Evolutionary conservation across 495 filamentous ascomycete species (phyloP), one percentile per base, ranked within the genome.

Genomic region (Astrothelium macrocarpum): DNA sequence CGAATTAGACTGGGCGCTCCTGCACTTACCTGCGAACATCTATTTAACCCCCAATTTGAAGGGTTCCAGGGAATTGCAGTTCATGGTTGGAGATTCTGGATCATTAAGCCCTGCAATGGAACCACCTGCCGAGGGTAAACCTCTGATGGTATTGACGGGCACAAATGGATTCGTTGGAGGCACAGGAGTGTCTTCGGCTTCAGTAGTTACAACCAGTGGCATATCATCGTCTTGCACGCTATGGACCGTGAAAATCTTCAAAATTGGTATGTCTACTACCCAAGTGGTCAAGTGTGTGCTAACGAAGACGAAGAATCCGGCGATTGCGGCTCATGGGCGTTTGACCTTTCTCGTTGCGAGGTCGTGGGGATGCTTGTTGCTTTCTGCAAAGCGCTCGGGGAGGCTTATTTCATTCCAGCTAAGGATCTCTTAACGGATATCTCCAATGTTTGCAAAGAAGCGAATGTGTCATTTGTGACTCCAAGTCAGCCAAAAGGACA

Each of bases 1-100:
- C n/a, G 45, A n/a, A 20, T n/a, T 49, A 49, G 45, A 49, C 45
- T 49, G 45, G 45, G 45, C 45, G 45, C 45, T 49, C 45, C n/a
- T 49, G 45, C 45, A 20, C 14, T 5, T 49, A 49, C 45, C 45
- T 49, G n/a, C n/a, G 11, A 49, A 20, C 5, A 12, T 20, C n/a
- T 49, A 5, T 20, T 12, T 49, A 20, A 16, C 11, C 5, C 14
- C 14, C n/a, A n/a, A 20, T 49, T 20, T 16, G 23, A n/a, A 49
- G 12, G 5, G 45, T 20, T n/a, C 45, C 23, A 5, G 5, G 45
- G 45, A 5, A 20, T n/a, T 49, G 18, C 14, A 49, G 10, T 16
- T 16, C 18, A 49, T 49, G 5, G 23, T 49, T 49, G 45, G 45
- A 49, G n/a, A 20, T 16, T 16, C n/a, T 20, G 45, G 45, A 5